Evolutionary conservation across 371 early-diverging fungal genomes (phyloP).

Genomic region (Neoconidiobolus thromboides): DNA sequence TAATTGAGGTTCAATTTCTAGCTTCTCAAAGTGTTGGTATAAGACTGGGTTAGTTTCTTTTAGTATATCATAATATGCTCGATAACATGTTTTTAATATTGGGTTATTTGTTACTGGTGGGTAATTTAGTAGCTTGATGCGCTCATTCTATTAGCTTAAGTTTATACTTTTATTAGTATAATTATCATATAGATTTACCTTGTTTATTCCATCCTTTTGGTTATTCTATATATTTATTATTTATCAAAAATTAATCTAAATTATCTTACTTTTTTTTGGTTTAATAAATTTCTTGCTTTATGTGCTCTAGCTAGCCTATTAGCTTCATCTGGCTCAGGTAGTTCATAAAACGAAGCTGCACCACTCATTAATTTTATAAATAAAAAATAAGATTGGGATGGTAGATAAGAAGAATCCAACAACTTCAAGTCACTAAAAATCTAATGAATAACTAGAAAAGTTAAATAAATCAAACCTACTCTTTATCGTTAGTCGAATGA

Average conservation of each 20-base stretch:
- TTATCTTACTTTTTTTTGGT: not conserved
- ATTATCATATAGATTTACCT: not conserved
- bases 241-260: too few relatives aligned
- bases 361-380: constrained; percentile 65
- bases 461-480: too few relatives aligned
- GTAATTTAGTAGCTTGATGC: not conserved
- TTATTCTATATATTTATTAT: not conserved
- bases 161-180: not conserved
- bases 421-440: not conserved
- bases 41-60: constrained; percentile 44
- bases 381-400: constrained; percentile 68
- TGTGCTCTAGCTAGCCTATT: constrained; percentile 7
- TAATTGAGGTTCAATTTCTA: constrained; percentile 80
- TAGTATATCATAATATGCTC: constrained; percentile 50
- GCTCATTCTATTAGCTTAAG: not conserved
- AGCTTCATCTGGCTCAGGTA: constrained; percentile 25
- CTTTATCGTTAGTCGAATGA: too few relatives aligned
- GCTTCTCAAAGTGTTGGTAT: constrained; percentile 37
- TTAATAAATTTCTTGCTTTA: not conserved
- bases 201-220: not conserved
- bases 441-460: too few relatives aligned
- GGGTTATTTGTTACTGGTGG: constrained; percentile 14
- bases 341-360: constrained; percentile 71
- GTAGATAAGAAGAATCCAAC: constrained; percentile 38
- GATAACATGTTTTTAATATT: constrained; percentile 47